Evolutionary conservation across 2,329 filamentous ascomycete genomes (phyloP).

Genomic region (Fusarium sp.): DNA sequence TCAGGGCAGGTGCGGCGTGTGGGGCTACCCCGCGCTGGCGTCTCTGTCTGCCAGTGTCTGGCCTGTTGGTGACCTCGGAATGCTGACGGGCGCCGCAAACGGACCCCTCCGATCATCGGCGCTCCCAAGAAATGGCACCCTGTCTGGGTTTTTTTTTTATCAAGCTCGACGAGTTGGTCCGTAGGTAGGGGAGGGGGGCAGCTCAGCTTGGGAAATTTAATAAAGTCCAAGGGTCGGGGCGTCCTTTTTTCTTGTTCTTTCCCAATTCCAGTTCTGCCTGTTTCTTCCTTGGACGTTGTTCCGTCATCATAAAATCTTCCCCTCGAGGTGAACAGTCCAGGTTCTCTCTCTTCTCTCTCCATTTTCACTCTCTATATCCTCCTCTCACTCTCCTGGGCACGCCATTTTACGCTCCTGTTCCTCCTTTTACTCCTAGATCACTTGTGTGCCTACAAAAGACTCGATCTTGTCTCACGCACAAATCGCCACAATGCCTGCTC

Average conservation of each 20-base stretch:
- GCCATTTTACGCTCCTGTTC: not conserved
- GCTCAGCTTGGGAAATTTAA: slow-evolving; percentile 40
- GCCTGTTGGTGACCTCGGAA: slow-evolving; percentile 42
- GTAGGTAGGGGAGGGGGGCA: slow-evolving; percentile 20
- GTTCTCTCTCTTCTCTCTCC: slow-evolving; percentile 13
- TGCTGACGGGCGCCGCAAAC: slow-evolving; percentile 36
- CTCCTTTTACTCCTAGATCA: not conserved
- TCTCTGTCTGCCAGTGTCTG: slow-evolving; percentile 19
- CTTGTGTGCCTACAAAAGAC: not conserved
- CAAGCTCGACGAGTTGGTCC: slow-evolving; percentile 40
- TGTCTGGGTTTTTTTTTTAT: slow-evolving; percentile 24
- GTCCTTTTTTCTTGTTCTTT: slow-evolving; percentile 17
- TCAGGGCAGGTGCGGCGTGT: slow-evolving; percentile 40
- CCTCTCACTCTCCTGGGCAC: not conserved
- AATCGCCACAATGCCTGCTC: slow-evolving; percentile 76
- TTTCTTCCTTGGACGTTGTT: not conserved
- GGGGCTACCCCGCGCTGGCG: slow-evolving; percentile 46
- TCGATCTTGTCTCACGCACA: not conserved
- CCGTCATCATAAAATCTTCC: slow-evolving; percentile 3
- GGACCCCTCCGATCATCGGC: slow-evolving; percentile 49
- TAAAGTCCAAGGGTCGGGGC: slow-evolving; percentile 40
- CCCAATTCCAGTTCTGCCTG: slow-evolving; percentile 18
- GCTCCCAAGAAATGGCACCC: slow-evolving; percentile 22
- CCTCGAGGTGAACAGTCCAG: slow-evolving; percentile 1
- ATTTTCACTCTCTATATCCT: not conserved